These are phyloP conservation scores for Tetrahymena malaccensis DNA, from an alignment of 73 alveolate species.

Conservation along the genomic window DNA sequence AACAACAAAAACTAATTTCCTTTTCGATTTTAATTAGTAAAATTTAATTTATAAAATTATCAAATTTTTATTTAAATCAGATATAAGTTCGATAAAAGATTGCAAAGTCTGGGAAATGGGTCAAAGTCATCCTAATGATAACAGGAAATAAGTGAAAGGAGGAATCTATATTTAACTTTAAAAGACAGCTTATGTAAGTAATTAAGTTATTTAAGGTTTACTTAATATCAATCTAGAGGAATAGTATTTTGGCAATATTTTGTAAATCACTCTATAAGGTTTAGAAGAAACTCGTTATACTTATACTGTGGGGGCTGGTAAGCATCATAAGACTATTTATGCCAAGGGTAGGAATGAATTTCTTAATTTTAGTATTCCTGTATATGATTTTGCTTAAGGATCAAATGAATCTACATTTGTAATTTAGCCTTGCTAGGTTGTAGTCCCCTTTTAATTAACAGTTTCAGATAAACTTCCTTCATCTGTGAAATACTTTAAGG, in stretches of 20 bases:
- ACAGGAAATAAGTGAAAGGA: neutral
- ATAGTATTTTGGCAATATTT: neutral
- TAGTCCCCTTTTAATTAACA: neutral
- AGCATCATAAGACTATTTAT: neutral
- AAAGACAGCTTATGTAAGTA: neutral
- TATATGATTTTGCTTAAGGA: neutral
- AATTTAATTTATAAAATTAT: no score
- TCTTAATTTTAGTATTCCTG: neutral
- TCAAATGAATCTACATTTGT: neutral
- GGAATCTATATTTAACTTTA: neutral
- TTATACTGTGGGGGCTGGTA: neutral
- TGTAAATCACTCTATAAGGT: neutral
- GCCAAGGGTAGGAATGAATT: neutral
- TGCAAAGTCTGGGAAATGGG: neutral
- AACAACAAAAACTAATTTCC: no score
- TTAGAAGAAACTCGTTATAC: neutral
- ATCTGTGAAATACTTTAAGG: neutral
- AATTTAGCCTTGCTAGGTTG: neutral
- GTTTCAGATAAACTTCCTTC: neutral
- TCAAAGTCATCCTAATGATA: neutral
- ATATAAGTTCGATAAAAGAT: no score
- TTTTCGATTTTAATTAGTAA: no score
- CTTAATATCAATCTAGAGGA: neutral
- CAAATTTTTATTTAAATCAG: no score
- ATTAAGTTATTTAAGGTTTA: neutral